A percentile compares a stretch with the other conserved stretches of the same genome.
phyloP scores from a whole-genome alignment of 805 yeast genomes.

The Saccharomycopsis lassenensis region DNA sequence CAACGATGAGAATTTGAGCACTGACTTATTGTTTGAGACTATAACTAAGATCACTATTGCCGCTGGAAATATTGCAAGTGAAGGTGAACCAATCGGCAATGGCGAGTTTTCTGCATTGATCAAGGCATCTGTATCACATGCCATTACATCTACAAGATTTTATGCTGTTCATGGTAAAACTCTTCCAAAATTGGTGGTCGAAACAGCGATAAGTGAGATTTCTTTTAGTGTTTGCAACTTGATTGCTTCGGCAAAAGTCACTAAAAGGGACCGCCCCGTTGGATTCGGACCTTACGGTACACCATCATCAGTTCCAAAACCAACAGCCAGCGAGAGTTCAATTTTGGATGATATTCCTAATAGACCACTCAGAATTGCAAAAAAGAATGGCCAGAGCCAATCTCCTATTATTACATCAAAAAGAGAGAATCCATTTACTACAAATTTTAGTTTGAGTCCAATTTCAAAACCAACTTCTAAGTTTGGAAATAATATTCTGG shows the following conservation, averaged over 20 bases:
- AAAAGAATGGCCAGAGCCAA: constrained; percentile 30
- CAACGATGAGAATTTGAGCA: constrained; percentile 21
- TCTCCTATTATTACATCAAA: constrained; percentile 17
- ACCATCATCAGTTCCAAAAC: too few species aligned
- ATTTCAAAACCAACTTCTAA: constrained; percentile 1
- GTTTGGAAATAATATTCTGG: too few species aligned
- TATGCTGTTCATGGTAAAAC: constrained; percentile 51
- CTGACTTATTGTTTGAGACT: constrained; percentile 38
- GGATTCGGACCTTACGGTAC: too few species aligned
- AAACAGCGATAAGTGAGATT: constrained; percentile 68
- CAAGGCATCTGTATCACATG: constrained; percentile 60
- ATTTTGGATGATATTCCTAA: constrained; percentile 40
- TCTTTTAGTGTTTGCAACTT: constrained; percentile 56
- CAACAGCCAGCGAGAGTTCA: too few species aligned
- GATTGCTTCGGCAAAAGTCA: constrained; percentile 41
- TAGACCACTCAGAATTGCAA: constrained; percentile 60
- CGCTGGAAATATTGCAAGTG: constrained; percentile 23
- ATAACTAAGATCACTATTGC: constrained; percentile 38
- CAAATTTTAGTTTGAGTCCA: constrained; percentile 19
- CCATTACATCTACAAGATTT: constrained; percentile 68
- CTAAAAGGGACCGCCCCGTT: too few species aligned
- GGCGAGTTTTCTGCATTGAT: constrained; percentile 37
- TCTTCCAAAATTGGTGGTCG: constrained; percentile 59
- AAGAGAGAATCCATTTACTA: constrained; percentile 19
- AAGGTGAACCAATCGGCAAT: constrained; percentile 22